Base-by-base conservation (phyloP, 192 early-diverging fungal genomes). In the Coemansia sp. region DNA sequence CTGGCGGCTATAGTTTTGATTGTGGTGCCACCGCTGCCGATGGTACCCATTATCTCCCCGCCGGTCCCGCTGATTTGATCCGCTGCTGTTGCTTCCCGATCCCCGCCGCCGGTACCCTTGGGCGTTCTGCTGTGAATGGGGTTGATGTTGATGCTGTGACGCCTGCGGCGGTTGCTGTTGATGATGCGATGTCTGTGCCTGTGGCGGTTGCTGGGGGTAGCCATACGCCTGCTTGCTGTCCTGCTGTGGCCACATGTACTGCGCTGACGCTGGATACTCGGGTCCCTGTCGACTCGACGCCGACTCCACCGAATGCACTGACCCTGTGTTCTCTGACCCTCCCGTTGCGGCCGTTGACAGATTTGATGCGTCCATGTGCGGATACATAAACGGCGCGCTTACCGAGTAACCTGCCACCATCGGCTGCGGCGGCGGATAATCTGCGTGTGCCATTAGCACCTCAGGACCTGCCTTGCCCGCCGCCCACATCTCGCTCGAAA, bases 281-380 rank as follows among this genome's bases (percentile, higher is more conserved):
- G 46, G 31, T 3, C 15, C 37, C 1, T 20, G 47, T 5, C 68
- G 61, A 63, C 68, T 79, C 9, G 69, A 68, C 20, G 58, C n/a
- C 9, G 76, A 66, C 15, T 79, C 76, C 3, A 60, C 25, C 31
- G 76, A 79, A 37, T 73, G 51, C 18, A 70, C 67, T n/a, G 76
- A 79, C 9, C 71, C 76, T 60, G 63, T 79, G 70, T 79, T 68
- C 38, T 79, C 70, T 15, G 76, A 70, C 1, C 69, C 75, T 7
- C 76, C 76, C 1, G 70, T 79, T 15, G 76, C 76, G 10, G 70
- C 76, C 5, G 70, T 72, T 5, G 76, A 79, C 14, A 73, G 12
- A 25, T 60, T 70, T 10, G 70, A 68, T 7, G 76, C 67, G 42
- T 79, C 76, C 9, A 67, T 34, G 26, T 79, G 70, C 20, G 76